Evolutionary conservation across 352 stramenopile genomes (phyloP).

Genomic region (Phytophthora melonis): DNA sequence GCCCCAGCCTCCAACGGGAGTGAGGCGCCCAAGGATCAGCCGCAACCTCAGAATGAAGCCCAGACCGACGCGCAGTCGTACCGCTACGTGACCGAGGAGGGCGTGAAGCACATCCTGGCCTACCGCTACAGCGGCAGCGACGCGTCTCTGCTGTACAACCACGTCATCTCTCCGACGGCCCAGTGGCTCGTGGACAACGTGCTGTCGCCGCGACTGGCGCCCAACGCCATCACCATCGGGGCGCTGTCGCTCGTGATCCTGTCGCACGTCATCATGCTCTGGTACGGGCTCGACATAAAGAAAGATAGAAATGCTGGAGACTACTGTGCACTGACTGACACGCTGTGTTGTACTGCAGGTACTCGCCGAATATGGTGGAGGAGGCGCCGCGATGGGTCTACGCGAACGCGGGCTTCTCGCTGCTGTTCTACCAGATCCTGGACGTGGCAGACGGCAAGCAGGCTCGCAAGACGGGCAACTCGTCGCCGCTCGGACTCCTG

Average conservation of each 20-base stretch:
- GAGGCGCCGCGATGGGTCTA: slow-evolving; percentile 82
- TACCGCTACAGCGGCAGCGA: slow-evolving; percentile 92
- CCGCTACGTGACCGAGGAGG: slow-evolving; percentile 77
- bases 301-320: neutral
- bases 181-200: slow-evolving; percentile 83
- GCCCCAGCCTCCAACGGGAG: neutral
- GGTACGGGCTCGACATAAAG: slow-evolving; percentile 26
- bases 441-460: slow-evolving; percentile 91
- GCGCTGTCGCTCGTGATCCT: slow-evolving; percentile 75
- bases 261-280: slow-evolving; percentile 83
- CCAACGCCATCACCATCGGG: slow-evolving; percentile 88
- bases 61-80: slow-evolving; percentile 32
- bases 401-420: slow-evolving; percentile 63
- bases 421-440: slow-evolving; percentile 86
- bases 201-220: slow-evolving; percentile 73
- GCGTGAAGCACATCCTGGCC: slow-evolving; percentile 70
- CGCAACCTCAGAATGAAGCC: neutral
- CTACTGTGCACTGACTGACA: slow-evolving; percentile 32
- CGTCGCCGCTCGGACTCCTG: slow-evolving; percentile 82
- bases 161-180: slow-evolving; percentile 79
- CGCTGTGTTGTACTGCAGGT: slow-evolving; percentile 36
- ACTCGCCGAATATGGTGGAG: slow-evolving; percentile 88
- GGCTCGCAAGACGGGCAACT: slow-evolving; percentile 88
- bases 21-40: slow-evolving; percentile 10
- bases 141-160: slow-evolving; percentile 84